Evolutionary conservation across 257 asterid species (phyloP).

Genomic region (Solanum piurae): DNA sequence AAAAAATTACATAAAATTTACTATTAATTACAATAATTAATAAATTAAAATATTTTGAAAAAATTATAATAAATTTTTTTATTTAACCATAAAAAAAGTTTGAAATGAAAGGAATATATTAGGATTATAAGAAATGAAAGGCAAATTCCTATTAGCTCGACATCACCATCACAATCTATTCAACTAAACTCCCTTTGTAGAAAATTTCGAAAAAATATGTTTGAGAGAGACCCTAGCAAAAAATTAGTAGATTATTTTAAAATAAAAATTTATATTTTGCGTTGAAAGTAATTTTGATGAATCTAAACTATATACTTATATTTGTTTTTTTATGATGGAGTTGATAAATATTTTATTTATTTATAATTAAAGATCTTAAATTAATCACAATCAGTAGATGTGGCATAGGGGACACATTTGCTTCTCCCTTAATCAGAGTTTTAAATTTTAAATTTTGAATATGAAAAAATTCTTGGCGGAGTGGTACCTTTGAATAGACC

Average conservation of each 20-base stretch:
- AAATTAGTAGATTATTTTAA: background rate
- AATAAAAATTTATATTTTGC: background rate
- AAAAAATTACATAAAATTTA: too few relatives aligned
- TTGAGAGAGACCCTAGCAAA: background rate
- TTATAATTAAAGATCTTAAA: background rate
- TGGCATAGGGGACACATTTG: background rate
- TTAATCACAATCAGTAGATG: background rate
- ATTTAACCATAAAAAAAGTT: too few relatives aligned
- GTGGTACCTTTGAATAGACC: too few relatives aligned
- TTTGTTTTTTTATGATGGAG: background rate
- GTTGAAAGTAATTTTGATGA: background rate
- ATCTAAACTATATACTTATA: too few relatives aligned
- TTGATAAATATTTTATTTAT: background rate
- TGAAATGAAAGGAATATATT: background rate
- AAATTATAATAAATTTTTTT: background rate
- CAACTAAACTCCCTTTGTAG: background rate
- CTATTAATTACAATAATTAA: background rate
- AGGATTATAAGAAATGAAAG: background rate
- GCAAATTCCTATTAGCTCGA: background rate
- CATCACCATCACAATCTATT: background rate
- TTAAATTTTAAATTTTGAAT: fast-evolving
- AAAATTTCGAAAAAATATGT: background rate
- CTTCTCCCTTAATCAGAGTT: fast-evolving
- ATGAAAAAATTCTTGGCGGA: background rate
- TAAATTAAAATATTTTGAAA: background rate